Evolutionary conservation across 495 filamentous ascomycete species (phyloP).

Genomic region (Xylona heveae): DNA sequence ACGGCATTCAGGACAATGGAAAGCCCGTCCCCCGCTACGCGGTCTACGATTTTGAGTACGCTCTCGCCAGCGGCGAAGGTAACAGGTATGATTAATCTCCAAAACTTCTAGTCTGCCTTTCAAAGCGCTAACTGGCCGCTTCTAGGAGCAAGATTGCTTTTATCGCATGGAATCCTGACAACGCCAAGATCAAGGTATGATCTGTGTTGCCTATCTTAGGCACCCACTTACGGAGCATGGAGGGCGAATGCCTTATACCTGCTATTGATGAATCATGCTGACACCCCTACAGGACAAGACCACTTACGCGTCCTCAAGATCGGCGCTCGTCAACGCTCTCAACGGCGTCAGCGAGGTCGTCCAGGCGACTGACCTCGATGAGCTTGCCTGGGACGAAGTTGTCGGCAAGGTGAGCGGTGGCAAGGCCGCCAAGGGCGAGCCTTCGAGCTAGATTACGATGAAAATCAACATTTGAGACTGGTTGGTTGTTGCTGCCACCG

Average conservation of each 20-base stretch:
- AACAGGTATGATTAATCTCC: constrained; percentile 32
- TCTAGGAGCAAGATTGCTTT: constrained; percentile 86
- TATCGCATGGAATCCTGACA: constrained; percentile 79
- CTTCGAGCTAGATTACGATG: too few relatives aligned
- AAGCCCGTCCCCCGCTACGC: constrained; percentile 60
- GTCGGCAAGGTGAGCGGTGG: constrained; percentile 57
- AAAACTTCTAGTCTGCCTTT: not conserved
- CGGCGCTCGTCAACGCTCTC: constrained; percentile 71
- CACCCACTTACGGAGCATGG: not conserved
- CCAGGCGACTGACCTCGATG: constrained; percentile 81
- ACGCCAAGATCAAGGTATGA: constrained; percentile 64
- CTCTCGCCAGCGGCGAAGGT: constrained; percentile 58
- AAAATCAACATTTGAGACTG: too few relatives aligned
- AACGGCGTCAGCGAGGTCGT: constrained; percentile 60
- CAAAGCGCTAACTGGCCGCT: not conserved
- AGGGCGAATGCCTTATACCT: not conserved
- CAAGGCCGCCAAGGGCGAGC: too few relatives aligned
- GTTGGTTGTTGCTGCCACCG: too few relatives aligned
- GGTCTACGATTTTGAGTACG: constrained; percentile 82
- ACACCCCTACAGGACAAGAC: constrained; percentile 45
- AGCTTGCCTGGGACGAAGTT: constrained; percentile 69
- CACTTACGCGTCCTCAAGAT: constrained; percentile 94
- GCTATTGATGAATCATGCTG: constrained; percentile 7
- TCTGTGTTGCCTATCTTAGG: constrained; percentile 17
- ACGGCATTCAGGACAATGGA: constrained; percentile 51